phyloP scores from a whole-genome alignment of 2,329 filamentous ascomycete species.

The Aaosphaeria pasadenensis region DNA sequence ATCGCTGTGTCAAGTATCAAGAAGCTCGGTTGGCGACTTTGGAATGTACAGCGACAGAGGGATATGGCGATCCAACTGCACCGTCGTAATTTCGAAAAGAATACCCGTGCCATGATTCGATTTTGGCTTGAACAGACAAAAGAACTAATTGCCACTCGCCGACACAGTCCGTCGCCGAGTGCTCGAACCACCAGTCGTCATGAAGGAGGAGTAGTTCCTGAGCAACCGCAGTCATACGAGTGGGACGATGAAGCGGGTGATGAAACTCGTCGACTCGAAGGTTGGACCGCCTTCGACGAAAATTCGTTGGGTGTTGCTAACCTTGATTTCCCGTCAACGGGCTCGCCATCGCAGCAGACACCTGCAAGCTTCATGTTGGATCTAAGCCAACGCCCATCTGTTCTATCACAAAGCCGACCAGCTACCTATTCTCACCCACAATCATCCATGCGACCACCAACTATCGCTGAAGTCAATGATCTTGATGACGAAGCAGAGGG shows the following conservation, averaged over 20 bases:
- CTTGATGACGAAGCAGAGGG: constrained; percentile 8
- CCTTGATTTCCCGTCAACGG: constrained; percentile 27
- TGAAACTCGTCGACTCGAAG: constrained; percentile 30
- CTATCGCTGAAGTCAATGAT: constrained; percentile 4
- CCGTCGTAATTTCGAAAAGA: constrained; percentile 53
- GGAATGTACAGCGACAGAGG: constrained; percentile 50
- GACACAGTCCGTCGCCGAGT: constrained; percentile 20
- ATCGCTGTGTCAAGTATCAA: constrained; percentile 49
- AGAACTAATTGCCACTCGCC: constrained; percentile 19
- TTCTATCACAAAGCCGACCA: constrained; percentile 1
- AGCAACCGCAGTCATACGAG: not conserved
- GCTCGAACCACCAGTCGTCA: constrained; percentile 4
- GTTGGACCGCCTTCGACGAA: constrained; percentile 39
- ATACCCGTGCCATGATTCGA: constrained; percentile 54
- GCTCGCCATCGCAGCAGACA: constrained; percentile 21
- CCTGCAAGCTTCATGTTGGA: not conserved
- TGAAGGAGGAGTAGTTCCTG: constrained; percentile 6
- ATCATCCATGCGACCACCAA: not conserved
- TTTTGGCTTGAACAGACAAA: constrained; percentile 52
- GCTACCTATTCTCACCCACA: constrained; percentile 1
- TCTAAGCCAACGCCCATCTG: constrained; percentile 3
- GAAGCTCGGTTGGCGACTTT: constrained; percentile 57
- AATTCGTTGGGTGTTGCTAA: constrained; percentile 22
- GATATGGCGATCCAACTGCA: constrained; percentile 54
- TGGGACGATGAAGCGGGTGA: constrained; percentile 14